phyloP scores from a whole-genome alignment of 805 yeast genomes.

The Cyberlindnera bimundalis region DNA sequence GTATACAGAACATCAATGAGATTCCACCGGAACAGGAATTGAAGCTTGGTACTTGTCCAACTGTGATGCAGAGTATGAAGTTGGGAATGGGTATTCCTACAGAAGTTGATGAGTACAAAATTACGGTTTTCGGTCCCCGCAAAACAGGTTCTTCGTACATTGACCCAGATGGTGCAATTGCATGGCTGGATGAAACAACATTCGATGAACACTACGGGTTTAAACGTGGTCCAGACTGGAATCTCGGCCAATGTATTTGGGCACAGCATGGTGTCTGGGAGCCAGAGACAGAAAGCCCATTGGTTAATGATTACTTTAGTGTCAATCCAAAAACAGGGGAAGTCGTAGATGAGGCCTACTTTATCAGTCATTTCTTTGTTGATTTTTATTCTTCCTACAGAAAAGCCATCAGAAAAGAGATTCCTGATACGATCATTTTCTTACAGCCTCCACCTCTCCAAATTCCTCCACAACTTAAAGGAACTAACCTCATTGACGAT shows the following conservation, averaged over 20 bases:
- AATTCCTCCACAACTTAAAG: slow-evolving; percentile 64
- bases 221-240: slow-evolving; percentile 61
- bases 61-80: slow-evolving; percentile 67
- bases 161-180: slow-evolving; percentile 63
- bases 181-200: slow-evolving; percentile 61
- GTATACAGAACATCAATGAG: slow-evolving; percentile 49
- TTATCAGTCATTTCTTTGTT: slow-evolving; percentile 63
- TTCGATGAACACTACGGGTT: slow-evolving; percentile 71
- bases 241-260: slow-evolving; percentile 73
- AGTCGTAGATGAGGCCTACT: slow-evolving; percentile 46
- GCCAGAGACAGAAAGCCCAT: slow-evolving; percentile 32
- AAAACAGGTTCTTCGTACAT: slow-evolving; percentile 53
- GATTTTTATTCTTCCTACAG: slow-evolving; percentile 55
- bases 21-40: slow-evolving; percentile 64
- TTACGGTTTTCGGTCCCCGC: slow-evolving; percentile 74
- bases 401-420: slow-evolving; percentile 42
- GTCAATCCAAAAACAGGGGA: slow-evolving; percentile 37
- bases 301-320: slow-evolving; percentile 51
- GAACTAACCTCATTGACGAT: slow-evolving; percentile 48
- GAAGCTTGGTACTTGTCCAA: slow-evolving; percentile 78
- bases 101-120: slow-evolving; percentile 64
- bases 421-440: slow-evolving; percentile 50
- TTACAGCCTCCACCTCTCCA: slow-evolving; percentile 82
- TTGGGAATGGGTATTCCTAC: slow-evolving; percentile 77
- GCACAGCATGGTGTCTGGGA: slow-evolving; percentile 81